Evolutionary conservation across 495 filamentous ascomycete genomes (phyloP), one percentile per base, ranked within the genome.

Genomic region (Pyronema omphalodes): DNA sequence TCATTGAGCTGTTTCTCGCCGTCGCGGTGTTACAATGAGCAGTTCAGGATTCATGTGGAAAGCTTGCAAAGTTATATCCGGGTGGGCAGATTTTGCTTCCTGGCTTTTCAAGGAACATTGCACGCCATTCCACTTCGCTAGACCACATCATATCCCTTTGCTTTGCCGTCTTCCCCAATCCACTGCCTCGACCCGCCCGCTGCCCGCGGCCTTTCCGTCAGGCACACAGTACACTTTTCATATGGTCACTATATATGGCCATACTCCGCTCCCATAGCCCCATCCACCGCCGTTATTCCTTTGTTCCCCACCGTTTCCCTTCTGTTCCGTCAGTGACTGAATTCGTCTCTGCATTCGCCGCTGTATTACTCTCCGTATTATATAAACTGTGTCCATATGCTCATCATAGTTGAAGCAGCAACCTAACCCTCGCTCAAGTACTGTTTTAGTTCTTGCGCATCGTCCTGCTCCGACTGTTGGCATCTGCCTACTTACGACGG

Each of bases 361-460:
- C n/a, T 33, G 12, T 51, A 12, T 37, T 36, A 1, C 11, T 6
- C 12, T 35, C 48, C 7, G 9, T 54, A 59, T 37, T 60, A 15
- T 9, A 50, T 41, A 59, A 35, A 47, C 40, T 29, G 51, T 29
- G 53, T 55, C 55, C 59, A 37, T 61, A 46, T 41, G 49, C 54
- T 40, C 17, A 44, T 50, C 15, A 36, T 35, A 63, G 61, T 63
- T 63, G 57, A 63, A 56, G 63, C 61, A 57, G 35, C 55, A 29
- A 29, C 23, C 23, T 29, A 29, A 29, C 58, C 61, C 60, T 63
- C 63, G 36, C 60, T 39, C 60, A 39, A 29, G 59, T 57, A 63
- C 52, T 60, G 60, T 55, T 63, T 60, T 63, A 33, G 17, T 29
- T 18, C 14, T 47, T 47, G 12, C 23, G 34, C 12, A 9, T 37